Evolutionary conservation across 2,329 filamentous ascomycete species (phyloP), one percentile per base, ranked within the genome.

Genomic region (Ophiognomonia clavigignenti-juglandacearum): DNA sequence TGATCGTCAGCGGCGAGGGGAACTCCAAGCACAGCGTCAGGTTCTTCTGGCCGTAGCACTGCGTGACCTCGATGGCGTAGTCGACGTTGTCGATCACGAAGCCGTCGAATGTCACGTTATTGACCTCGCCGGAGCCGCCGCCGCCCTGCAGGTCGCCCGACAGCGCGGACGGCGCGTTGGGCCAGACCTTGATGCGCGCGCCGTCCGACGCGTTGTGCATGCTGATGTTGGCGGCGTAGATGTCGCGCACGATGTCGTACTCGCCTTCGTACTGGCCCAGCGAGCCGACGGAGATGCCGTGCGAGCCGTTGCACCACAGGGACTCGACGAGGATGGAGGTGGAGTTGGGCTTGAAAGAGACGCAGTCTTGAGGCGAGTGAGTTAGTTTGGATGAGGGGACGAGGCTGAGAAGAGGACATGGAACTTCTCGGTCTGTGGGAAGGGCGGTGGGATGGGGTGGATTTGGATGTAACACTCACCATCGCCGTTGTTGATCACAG

Each of bases 271-370:
- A 87, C 62, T 88, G 83, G 19, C 84, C 84, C 0, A 88, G 67
- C 0, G 80, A 85, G 7, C 85, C 85, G n/a, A 87, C 82, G 9
- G 77, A 82, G 54, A 88, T 86, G 32, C 85, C 85, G 57, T 88
- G 84, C 3, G 80, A 85, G 27, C 83, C 82, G 56, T 83, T 83
- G 64, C 84, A 88, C 50, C 70, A 65, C 4, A 88, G 65, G 52
- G 82, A 81, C 59, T 87, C 82, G 5, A 87, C 75, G 4, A 87
- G 62, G 7, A 87, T 77, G 53, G 85, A 75, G 36, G 82, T 86
- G 56, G 75, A 82, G 61, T 87, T 88, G 16, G 83, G 83, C 64
- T 88, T 88, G 73, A 88, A 87, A 1, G 82, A 82, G 11, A 88
- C 80, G 51, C 85, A 88, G 59, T 88, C 77, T 49, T 34, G 11